Evolutionary conservation across 371 early-diverging fungal species (phyloP).

Genomic region (Circinella umbellata): DNA sequence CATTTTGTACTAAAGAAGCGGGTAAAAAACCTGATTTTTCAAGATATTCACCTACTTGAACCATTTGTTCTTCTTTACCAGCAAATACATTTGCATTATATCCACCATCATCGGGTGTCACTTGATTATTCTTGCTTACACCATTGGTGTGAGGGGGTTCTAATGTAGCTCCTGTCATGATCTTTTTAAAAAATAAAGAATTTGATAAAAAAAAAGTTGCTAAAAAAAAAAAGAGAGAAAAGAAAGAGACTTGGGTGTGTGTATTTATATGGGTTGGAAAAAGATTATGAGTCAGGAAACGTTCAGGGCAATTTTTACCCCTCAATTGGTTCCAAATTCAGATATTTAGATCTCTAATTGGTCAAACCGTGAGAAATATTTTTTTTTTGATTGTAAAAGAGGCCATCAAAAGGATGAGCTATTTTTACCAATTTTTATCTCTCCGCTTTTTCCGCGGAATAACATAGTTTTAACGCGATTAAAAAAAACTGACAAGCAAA

Average conservation of each 20-base stretch:
- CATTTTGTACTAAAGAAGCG: conserved; percentile 83
- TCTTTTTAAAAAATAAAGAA: conserved; percentile 4
- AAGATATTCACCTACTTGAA: conserved; percentile 81
- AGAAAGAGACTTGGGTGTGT: background rate
- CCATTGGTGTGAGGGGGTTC: conserved; percentile 16
- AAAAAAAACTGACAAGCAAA: too few relatives aligned
- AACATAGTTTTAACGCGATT: too few relatives aligned
- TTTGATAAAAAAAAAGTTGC: conserved; percentile 4
- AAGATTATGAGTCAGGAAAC: conserved; percentile 4
- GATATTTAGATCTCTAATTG: background rate
- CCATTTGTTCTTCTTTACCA: conserved; percentile 92
- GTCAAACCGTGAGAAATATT: conserved; percentile 13
- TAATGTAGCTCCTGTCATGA: conserved; percentile 19
- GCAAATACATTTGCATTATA: conserved; percentile 81
- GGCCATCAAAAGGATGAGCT: background rate
- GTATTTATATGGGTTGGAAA: conserved; percentile 7
- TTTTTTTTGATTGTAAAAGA: background rate
- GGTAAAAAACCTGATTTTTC: conserved; percentile 92
- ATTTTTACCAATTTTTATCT: background rate
- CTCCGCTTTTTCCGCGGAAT: too few relatives aligned
- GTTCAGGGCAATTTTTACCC: background rate
- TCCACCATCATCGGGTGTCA: conserved; percentile 57
- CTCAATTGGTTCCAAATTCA: background rate
- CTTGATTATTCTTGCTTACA: conserved; percentile 17
- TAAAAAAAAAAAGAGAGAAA: background rate